Evolutionary conservation across 768 basidiomycete genomes (phyloP), one percentile per base, ranked within the genome.

Genomic region (Thelephora ganbajun): DNA sequence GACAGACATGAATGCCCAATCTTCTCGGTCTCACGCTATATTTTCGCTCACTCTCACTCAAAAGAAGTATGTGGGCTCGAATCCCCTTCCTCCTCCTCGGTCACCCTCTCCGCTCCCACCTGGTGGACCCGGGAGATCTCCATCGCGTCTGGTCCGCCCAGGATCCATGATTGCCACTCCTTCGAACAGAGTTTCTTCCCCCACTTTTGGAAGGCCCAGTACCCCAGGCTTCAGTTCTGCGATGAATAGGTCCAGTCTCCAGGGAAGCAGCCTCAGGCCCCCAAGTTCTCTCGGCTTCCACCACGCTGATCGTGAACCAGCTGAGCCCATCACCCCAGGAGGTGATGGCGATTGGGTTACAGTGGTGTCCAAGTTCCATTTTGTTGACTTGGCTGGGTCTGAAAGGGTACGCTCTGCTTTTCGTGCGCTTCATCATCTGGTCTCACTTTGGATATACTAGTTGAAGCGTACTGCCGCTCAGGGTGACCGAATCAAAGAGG

Each of bases 1-100:
- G 63, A 99, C 96, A 30, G 89, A 91, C 59, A 97, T 98, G 94
- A 99, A 99, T 62, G 90, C 94, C 20, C 91, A 96, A 62, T 92
- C 88, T 1, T 97, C 94, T 35, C 84, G 96, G 49, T 96, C 91
- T 23, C 96, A 99, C 74, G 96, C 96, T 52, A 98, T 99, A 63
- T 98, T 99, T 66, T 97, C 94, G 35, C 71, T 99, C 46, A 96
- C 90, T 11, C 70, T 99, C 47, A 87, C 80, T 3, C 94, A 97
- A 66, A 89, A 84, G 70, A 91, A 83, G 62, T 89, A 69, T 59
- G 71, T 75, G 33, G 90, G 91, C 20, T 72, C 77, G 18, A 73
- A 76, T 11, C 63, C 71, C 2, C 83, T 83, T 2, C 77, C 83
- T 30, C 83, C 84, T 2, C 77, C 83, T 30, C 76, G 85, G 44